Evolutionary conservation across 192 early-diverging fungal species (phyloP).

Genomic region (Piromyces finnis): DNA sequence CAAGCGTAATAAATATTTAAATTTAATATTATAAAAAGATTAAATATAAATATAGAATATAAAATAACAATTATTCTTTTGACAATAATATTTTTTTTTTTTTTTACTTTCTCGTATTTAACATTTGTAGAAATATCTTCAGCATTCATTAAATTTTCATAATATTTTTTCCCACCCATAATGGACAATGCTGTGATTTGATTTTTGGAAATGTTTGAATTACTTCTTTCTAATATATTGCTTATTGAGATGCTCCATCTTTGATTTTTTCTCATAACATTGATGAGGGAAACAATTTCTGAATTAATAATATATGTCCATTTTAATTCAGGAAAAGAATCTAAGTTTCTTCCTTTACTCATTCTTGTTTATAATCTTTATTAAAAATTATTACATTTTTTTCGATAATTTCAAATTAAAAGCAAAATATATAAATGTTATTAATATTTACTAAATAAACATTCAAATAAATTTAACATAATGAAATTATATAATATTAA

Average conservation of each 20-base stretch:
- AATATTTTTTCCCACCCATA: constrained; percentile 14
- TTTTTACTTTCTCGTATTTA: neutral
- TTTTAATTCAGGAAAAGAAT: constrained; percentile 22
- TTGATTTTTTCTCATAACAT: constrained; percentile 64
- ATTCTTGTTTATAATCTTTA: neutral
- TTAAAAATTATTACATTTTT: no score
- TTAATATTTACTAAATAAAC: no score
- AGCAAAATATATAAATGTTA: no score
- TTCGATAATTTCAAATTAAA: no score
- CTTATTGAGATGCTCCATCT: constrained; percentile 51
- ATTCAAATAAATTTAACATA: no score
- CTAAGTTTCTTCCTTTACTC: neutral
- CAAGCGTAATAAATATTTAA: no score
- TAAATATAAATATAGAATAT: neutral
- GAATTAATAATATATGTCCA: constrained; percentile 54
- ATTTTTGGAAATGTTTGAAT: constrained; percentile 38
- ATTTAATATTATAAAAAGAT: no score
- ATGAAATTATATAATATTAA: no score
- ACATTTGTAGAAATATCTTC: neutral
- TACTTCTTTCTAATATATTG: constrained; percentile 30
- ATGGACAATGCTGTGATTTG: constrained; percentile 17
- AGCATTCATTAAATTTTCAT: constrained; percentile 22
- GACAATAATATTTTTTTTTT: no score
- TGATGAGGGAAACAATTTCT: constrained; percentile 56
- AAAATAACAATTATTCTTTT: neutral